Evolutionary conservation across 805 yeast species (phyloP), one percentile per base, ranked within the genome.

Genomic region (Torulaspora delbrueckii): DNA sequence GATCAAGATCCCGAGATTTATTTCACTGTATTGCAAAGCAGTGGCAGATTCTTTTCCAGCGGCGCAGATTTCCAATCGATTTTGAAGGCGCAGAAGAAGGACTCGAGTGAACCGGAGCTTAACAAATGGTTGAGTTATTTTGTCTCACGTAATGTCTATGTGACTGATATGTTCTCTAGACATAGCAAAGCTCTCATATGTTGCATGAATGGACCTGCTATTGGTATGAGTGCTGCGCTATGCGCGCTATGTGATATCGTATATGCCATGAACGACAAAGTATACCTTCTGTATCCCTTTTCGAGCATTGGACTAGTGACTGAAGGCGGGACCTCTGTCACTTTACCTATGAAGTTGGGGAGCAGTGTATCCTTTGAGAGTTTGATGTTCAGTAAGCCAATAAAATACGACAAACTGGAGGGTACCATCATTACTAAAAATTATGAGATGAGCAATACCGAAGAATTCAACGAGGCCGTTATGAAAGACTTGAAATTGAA

Each of bases 161-260:
- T 88, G 44, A 81, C 93, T 4, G 77, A 80, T 52, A 70, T 82
- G 31, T 79, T 86, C 60, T 77, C 78, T 52, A 76, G 79, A 56
- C 96, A 88, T 65, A 66, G 74, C 8, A 88, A 88, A 61, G 71
- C 86, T 7, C 67, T 88, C 30, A 81, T 81, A 23, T 78, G 79
- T 36, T 90, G 88, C 3, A 71, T 88, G 46, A 88, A 88, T 60
- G 96, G 96, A 0, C 96, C 96, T 0, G 95, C 80, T 4, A 76
- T 88, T 47, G 96, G 96, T 0, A 73, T 88, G 47, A 71, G 81
- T 26, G 79, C 90, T 2, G 88, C 89, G 0, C 63, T 88, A 42
- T 81, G 86, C 9, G 77, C 83, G n/a, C 67, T 84, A 43, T 79
- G 85, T 65, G 96, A 88, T 65, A 72, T 88, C 48, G 73, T 88